phyloP scores from a whole-genome alignment of 306 rosid genomes.

The Arachis hypogaea region DNA sequence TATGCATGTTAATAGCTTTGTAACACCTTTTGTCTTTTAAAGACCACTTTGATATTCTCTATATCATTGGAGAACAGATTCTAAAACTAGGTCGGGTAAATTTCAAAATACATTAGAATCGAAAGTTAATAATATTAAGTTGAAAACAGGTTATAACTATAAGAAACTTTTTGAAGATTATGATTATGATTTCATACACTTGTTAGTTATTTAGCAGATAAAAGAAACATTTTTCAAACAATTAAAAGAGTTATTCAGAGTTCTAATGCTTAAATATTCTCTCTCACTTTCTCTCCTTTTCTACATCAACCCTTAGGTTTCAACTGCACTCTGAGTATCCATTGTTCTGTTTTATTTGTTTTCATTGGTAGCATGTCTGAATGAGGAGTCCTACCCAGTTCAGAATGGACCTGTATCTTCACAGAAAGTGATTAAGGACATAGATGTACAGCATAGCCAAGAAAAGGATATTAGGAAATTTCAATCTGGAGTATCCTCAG shows the following conservation, averaged over 20 bases:
- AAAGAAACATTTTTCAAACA: too few species aligned
- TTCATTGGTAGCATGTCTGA: constrained; percentile 67
- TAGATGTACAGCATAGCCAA: constrained; percentile 59
- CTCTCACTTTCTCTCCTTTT: neutral
- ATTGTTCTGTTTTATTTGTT: constrained; percentile 3
- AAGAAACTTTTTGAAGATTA: too few species aligned
- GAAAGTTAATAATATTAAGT: too few species aligned
- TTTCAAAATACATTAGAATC: too few species aligned
- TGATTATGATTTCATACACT: too few species aligned
- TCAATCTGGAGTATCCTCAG: constrained; percentile 61
- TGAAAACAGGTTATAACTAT: too few species aligned
- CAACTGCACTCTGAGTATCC: constrained; percentile 14
- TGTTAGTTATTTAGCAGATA: too few species aligned
- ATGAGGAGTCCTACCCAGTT: constrained; percentile 86
- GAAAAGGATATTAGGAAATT: constrained; percentile 55
- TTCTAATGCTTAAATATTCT: neutral
- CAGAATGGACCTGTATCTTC: constrained; percentile 64
- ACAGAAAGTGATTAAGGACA: constrained; percentile 57
- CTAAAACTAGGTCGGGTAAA: too few species aligned
- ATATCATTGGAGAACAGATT: neutral
- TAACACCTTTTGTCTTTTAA: constrained; percentile 25
- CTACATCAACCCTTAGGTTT: constrained; percentile 4
- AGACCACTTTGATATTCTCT: neutral
- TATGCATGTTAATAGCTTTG: constrained; percentile 27
- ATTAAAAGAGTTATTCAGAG: constrained; percentile 3